Conservation (phyloP, 2,329 filamentous ascomycete genomes). For the Epichloe gansuensis region DNA sequence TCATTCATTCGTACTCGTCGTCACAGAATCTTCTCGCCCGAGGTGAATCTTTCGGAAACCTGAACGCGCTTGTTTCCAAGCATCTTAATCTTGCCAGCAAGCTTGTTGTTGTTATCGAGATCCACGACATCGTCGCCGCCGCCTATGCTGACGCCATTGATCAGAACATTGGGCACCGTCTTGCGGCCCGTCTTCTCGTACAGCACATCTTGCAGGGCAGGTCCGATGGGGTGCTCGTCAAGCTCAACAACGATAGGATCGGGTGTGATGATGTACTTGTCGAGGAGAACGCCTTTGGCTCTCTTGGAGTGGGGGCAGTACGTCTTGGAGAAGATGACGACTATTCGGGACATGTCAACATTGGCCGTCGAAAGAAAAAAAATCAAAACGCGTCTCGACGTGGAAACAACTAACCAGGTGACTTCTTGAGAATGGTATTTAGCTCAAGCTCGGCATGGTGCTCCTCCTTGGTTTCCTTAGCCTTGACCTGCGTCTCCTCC, state of each 20-base stretch:
- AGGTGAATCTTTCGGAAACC: slow-evolving; percentile 34
- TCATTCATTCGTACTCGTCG: slow-evolving; percentile 1
- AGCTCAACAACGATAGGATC: slow-evolving; percentile 82
- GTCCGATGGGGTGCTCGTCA: slow-evolving; percentile 66
- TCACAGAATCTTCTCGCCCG: slow-evolving; percentile 6
- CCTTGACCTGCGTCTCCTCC: slow-evolving; percentile 12
- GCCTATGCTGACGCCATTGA: slow-evolving; percentile 80
- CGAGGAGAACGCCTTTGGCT: slow-evolving; percentile 74
- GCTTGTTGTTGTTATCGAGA: slow-evolving; percentile 51
- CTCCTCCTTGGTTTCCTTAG: slow-evolving; percentile 41
- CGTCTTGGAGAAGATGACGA: slow-evolving; percentile 91
- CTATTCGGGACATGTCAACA: slow-evolving; percentile 29
- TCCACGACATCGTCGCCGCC: slow-evolving; percentile 76
- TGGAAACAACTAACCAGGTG: slow-evolving; percentile 51
- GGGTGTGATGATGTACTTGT: slow-evolving; percentile 73
- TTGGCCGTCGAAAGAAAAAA: background rate
- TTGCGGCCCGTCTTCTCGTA: slow-evolving; percentile 60
- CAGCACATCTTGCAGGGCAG: slow-evolving; percentile 58
- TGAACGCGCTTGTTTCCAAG: slow-evolving; percentile 56
- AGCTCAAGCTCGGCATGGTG: slow-evolving; percentile 58
- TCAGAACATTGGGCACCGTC: slow-evolving; percentile 85
- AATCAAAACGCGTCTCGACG: background rate
- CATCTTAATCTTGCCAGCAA: slow-evolving; percentile 58
- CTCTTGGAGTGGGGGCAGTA: slow-evolving; percentile 80
- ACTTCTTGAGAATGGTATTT: slow-evolving; percentile 67